These are phyloP conservation scores for Fusarium sp. DNA, from an alignment of 2,329 filamentous ascomycete genomes.

Conservation along the genomic window DNA sequence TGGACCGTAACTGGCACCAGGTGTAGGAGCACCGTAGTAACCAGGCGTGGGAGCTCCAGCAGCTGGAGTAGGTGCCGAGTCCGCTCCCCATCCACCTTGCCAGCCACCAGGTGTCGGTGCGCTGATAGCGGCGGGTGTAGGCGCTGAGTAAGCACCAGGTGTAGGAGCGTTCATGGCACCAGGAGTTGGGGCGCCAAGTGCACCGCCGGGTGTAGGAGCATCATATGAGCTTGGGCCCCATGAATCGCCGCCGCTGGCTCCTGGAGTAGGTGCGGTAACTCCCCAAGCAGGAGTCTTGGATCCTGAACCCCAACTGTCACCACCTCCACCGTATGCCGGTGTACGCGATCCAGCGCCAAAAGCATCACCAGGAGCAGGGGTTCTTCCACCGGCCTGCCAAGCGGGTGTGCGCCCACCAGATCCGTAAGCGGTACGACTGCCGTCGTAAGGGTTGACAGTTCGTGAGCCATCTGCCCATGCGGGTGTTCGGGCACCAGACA, in stretches of 20 bases:
- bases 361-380: conserved; percentile 69
- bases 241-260: conserved; percentile 67
- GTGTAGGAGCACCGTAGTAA: conserved; percentile 74
- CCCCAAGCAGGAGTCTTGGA: conserved; percentile 84
- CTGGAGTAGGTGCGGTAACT: conserved; percentile 68
- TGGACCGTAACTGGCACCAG: conserved; percentile 66
- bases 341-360: conserved; percentile 77
- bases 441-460: conserved; percentile 78
- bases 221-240: conserved; percentile 74
- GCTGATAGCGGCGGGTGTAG: conserved; percentile 71
- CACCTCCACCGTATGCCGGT: conserved; percentile 69
- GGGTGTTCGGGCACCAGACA: conserved; percentile 72
- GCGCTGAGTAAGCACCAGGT: conserved; percentile 74
- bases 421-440: conserved; percentile 82
- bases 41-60: conserved; percentile 76
- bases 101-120: conserved; percentile 78
- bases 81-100: conserved; percentile 69
- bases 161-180: conserved; percentile 76
- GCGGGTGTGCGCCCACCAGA: conserved; percentile 78
- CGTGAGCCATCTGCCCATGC: conserved; percentile 77
- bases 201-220: conserved; percentile 75
- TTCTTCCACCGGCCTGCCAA: conserved; percentile 83
- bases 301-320: conserved; percentile 73
- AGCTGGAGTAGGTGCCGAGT: conserved; percentile 75
- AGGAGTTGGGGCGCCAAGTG: conserved; percentile 70